A percentile compares a stretch with the other conserved stretches of the same genome.
Conservation (phyloP, 2,329 filamentous ascomycete genomes). For the Fusarium hainanense region DNA sequence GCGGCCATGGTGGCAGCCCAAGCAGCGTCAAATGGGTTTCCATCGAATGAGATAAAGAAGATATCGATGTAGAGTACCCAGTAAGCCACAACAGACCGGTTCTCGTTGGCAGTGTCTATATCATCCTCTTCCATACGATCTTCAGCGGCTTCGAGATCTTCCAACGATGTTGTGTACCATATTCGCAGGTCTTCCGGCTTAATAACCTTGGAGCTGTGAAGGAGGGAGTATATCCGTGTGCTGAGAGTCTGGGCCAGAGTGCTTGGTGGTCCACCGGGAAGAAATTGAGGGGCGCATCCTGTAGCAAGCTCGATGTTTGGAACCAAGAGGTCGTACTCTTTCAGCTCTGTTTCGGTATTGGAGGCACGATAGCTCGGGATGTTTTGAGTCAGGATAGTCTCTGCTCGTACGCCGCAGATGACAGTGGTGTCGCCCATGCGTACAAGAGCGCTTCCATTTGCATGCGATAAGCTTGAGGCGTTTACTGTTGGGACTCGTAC, state of each 20-base stretch:
- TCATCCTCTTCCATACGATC: slow-evolving; percentile 54
- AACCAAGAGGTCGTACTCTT: slow-evolving; percentile 79
- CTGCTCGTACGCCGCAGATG: slow-evolving; percentile 91
- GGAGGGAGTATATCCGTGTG: slow-evolving; percentile 79
- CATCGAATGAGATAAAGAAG: slow-evolving; percentile 93
- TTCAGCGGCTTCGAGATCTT: slow-evolving; percentile 56
- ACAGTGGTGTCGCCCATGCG: slow-evolving; percentile 90
- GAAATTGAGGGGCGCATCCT: slow-evolving; percentile 85
- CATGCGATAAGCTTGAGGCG: slow-evolving; percentile 85
- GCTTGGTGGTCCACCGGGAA: slow-evolving; percentile 85
- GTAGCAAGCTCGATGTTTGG: slow-evolving; percentile 95
- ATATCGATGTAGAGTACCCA: slow-evolving; percentile 97
- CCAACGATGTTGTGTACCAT: slow-evolving; percentile 67
- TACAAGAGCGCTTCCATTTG: slow-evolving; percentile 89
- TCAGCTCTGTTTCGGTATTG: slow-evolving; percentile 60
- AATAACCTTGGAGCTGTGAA: slow-evolving; percentile 78
- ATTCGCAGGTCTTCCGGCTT: slow-evolving; percentile 77
- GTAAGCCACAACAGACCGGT: slow-evolving; percentile 77
- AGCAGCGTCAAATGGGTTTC: slow-evolving; percentile 90
- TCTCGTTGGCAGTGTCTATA: slow-evolving; percentile 48
- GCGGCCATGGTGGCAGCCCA: slow-evolving; percentile 89
- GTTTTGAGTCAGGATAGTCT: slow-evolving; percentile 80
- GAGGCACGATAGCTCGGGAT: slow-evolving; percentile 73
- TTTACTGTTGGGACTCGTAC: slow-evolving; percentile 81
- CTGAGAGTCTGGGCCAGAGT: slow-evolving; percentile 86